Percentiles rank a stretch among this genome's conserved stretches.
Evolutionary conservation across 805 yeast species (phyloP).

Genomic region (Ogataea degrootiae): DNA sequence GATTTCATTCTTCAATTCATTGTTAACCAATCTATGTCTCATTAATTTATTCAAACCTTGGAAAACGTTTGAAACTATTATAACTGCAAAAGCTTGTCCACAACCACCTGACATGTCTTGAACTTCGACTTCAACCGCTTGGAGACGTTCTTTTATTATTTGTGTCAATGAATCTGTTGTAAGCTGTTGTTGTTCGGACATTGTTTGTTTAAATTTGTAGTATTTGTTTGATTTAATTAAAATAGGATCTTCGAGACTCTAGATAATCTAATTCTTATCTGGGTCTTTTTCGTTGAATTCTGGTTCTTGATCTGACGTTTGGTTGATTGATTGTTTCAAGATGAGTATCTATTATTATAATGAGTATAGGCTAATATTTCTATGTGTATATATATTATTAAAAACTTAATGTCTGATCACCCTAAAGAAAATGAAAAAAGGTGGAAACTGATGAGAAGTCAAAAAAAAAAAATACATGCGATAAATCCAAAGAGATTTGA

Average conservation of each 20-base stretch:
- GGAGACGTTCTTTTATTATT: constrained; percentile 50
- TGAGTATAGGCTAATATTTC: too few species aligned
- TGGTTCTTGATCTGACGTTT: too few species aligned
- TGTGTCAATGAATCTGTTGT: constrained; percentile 37
- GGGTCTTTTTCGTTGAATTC: too few species aligned
- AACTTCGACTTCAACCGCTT: constrained; percentile 63
- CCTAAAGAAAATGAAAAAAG: background rate
- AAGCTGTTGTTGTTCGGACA: constrained; percentile 19
- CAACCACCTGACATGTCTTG: constrained; percentile 89
- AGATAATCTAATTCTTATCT: too few species aligned
- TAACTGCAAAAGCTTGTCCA: constrained; percentile 95
- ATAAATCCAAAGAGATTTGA: constrained; percentile 8
- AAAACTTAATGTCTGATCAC: too few species aligned
- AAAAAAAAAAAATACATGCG: constrained; percentile 5
- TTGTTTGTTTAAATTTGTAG: background rate
- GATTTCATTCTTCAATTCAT: constrained; percentile 76
- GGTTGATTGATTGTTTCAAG: too few species aligned
- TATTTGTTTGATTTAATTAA: background rate
- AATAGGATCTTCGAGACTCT: too few species aligned
- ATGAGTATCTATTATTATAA: too few species aligned
- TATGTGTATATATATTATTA: too few species aligned
- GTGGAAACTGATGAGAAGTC: background rate
- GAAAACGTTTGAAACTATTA: constrained; percentile 71
- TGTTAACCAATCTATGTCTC: constrained; percentile 84
- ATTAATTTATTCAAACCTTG: constrained; percentile 76